Conservation (phyloP, 306 rosid genomes). For the Ormosia emarginata region DNA sequence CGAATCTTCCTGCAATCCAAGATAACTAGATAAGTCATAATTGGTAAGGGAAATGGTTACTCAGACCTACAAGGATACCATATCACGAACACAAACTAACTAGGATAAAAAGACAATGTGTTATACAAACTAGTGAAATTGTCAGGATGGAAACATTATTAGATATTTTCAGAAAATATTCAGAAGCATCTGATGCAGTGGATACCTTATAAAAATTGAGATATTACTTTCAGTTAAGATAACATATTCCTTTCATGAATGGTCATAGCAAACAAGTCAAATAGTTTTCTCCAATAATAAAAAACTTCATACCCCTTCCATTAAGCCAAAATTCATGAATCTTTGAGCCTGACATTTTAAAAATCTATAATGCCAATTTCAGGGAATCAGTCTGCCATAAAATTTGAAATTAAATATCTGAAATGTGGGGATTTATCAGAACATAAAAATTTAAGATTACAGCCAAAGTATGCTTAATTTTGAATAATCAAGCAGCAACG, state of each 20-base stretch:
- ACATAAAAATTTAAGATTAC: not conserved
- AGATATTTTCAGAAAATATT: not conserved
- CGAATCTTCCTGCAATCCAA: constrained; percentile 79
- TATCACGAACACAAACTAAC: not conserved
- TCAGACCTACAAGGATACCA: constrained; percentile 4
- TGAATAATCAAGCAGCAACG: not conserved
- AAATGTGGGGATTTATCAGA: not conserved
- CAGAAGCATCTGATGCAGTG: constrained; percentile 9
- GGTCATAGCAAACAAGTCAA: not conserved
- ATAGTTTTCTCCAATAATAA: not conserved
- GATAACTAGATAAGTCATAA: constrained; percentile 21
- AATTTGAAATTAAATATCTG: constrained; percentile 6
- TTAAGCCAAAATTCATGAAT: constrained; percentile 19
- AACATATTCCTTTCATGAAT: constrained; percentile 15
- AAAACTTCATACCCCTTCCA: not conserved
- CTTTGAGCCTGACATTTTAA: constrained; percentile 4
- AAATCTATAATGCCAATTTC: constrained; percentile 5
- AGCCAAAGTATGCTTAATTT: constrained; percentile 1
- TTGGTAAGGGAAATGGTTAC: constrained; percentile 14
- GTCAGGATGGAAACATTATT: not conserved
- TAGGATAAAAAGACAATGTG: not conserved
- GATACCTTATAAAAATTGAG: not conserved
- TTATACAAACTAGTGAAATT: not conserved
- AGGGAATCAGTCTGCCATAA: not conserved
- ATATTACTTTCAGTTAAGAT: not conserved